Conservation (phyloP, 2,329 filamentous ascomycete genomes). For the Penicillium thymicola region DNA sequence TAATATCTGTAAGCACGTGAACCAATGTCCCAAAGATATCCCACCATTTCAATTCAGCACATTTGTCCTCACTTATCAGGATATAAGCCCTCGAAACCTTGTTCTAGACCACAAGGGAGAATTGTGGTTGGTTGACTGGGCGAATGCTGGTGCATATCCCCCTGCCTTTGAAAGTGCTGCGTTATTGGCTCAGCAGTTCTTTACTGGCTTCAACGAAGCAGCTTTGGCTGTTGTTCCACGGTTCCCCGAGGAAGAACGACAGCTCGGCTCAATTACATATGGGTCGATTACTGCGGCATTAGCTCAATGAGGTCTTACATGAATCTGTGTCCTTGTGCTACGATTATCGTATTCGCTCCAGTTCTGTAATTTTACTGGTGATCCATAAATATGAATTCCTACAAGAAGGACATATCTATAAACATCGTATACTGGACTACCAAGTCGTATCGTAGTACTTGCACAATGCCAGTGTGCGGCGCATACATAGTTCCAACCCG, state of each 20-base stretch:
- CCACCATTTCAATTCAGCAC: constrained; percentile 14
- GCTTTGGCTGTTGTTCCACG: constrained; percentile 18
- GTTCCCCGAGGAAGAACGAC: constrained; percentile 16
- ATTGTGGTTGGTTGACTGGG: constrained; percentile 21
- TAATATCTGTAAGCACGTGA: constrained; percentile 16
- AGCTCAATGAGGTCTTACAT: constrained; percentile 9
- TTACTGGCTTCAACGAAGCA: constrained; percentile 21
- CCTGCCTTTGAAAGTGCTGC: constrained; percentile 21
- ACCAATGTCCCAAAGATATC: constrained; percentile 14
- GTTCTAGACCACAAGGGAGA: constrained; percentile 12
- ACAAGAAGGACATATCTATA: no score
- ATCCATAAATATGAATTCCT: no score
- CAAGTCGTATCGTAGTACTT: neutral
- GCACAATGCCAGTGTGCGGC: neutral
- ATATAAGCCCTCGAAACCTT: constrained; percentile 23
- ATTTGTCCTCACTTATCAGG: constrained; percentile 19
- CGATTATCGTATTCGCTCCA: neutral
- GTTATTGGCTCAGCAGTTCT: constrained; percentile 11
- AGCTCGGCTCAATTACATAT: constrained; percentile 22
- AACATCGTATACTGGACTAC: neutral
- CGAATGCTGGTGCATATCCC: constrained; percentile 23
- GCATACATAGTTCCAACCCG: neutral
- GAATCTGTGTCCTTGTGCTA: neutral
- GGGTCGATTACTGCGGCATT: constrained; percentile 17
- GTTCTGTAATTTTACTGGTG: neutral